Evolutionary conservation across 345 rosid species (phyloP).

Genomic region (Eutrema japonicum): DNA sequence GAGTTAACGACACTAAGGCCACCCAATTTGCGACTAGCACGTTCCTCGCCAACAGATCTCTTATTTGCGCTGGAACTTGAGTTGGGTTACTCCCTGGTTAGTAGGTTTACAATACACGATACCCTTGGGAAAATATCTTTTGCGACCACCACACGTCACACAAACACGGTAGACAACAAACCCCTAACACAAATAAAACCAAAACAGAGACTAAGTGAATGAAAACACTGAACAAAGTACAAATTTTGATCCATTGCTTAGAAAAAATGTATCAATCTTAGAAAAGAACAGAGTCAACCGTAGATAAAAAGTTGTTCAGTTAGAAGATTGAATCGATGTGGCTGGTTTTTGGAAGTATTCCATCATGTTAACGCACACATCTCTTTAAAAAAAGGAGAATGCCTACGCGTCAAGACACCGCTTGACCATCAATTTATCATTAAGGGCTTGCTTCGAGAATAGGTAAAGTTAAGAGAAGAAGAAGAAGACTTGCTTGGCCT

Average conservation of each 20-base stretch:
- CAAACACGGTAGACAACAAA: too few species aligned
- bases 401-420: conserved; percentile 42
- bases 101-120: conserved; percentile 66
- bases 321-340: conserved; percentile 37
- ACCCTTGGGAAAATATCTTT: too few species aligned
- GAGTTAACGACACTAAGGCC: conserved; percentile 83
- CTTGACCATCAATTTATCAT: conserved; percentile 36
- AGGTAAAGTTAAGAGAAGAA: too few species aligned
- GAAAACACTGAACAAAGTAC: background rate
- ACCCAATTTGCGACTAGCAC: conserved; percentile 70
- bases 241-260: background rate
- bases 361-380: conserved; percentile 21
- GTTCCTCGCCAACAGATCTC: conserved; percentile 84
- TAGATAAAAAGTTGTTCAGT: conserved; percentile 35
- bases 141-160: too few species aligned
- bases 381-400: background rate
- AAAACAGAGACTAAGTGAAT: background rate
- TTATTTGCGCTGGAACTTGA: conserved; percentile 85
- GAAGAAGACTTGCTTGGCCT: too few species aligned
- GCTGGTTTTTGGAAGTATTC: conserved; percentile 47
- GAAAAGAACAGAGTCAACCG: conserved; percentile 23
- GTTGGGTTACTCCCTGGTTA: conserved; percentile 86
- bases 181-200: too few species aligned
- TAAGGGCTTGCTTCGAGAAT: background rate
- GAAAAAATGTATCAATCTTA: conserved; percentile 26